These are phyloP conservation scores for Globisporangium camurandrum DNA, from an alignment of 352 stramenopile species.

Conservation along the genomic window DNA sequence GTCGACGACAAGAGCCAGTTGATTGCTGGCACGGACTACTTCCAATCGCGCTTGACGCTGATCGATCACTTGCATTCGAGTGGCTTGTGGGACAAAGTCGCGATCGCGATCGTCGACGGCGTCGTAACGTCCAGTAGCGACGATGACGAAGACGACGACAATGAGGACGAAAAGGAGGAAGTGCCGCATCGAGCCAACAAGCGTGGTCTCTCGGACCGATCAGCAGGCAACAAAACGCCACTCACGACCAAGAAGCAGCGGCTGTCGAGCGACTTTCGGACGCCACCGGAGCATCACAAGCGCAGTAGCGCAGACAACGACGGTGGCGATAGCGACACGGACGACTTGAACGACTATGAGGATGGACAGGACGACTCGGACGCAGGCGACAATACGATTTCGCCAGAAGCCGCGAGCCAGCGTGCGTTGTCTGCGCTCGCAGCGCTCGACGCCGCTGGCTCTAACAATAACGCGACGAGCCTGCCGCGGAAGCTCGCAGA, in stretches of 20 bases:
- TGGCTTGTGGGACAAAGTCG: slow-evolving; percentile 40
- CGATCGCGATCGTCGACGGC: slow-evolving; percentile 26
- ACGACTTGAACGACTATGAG: no score
- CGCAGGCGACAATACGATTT: slow-evolving; percentile 27
- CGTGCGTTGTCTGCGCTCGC: slow-evolving; percentile 19
- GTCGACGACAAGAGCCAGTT: slow-evolving; percentile 26
- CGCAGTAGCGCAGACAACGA: no score
- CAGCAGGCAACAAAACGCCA: slow-evolving; percentile 1
- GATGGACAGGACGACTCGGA: slow-evolving; percentile 7
- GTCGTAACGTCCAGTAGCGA: slow-evolving; percentile 19
- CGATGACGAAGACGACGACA: slow-evolving; percentile 11
- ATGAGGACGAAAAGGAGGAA: neutral
- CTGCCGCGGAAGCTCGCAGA: slow-evolving; percentile 37
- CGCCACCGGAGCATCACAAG: slow-evolving; percentile 11
- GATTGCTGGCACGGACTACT: slow-evolving; percentile 40
- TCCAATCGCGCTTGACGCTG: slow-evolving; percentile 27
- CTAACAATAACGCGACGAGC: slow-evolving; percentile 4
- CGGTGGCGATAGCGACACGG: neutral
- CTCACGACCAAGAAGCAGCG: slow-evolving; percentile 8
- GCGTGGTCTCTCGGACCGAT: neutral
- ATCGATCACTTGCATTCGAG: slow-evolving; percentile 44
- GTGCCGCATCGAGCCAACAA: slow-evolving; percentile 9
- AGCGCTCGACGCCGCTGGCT: neutral
- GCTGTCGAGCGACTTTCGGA: slow-evolving; percentile 5
- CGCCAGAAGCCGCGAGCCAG: slow-evolving; percentile 21